Base-by-base conservation (phyloP, 768 basidiomycete species). In the Coprinellus aureogranulatus region DNA sequence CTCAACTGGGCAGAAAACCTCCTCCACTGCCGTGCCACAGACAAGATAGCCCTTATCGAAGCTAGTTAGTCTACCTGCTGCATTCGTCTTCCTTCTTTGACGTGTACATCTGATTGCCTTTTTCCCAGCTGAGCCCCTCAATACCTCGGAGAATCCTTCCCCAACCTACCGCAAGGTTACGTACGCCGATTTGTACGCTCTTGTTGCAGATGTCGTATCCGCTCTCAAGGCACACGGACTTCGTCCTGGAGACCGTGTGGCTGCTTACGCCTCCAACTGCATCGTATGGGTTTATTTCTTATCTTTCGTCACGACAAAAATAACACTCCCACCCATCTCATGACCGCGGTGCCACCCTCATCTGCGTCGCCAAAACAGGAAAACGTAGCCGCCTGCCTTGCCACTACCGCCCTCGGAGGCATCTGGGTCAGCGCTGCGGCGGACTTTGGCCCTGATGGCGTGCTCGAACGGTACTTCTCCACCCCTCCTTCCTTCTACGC, bases 1-100 rank as follows among this genome's bases (percentile, higher is more conserved):
- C 70, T 92, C 46, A 91, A 91, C 66, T 92, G 87, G 85, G 88
- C 90, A 22, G 89, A 92, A 74, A 91, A 92, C 65, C 87, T 91
- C 82, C 74, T 92, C 37, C 72, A 74, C 27, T 80, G 76, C 66
- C 82, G 86, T 59, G 81, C 82, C 39, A 67, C 74, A 27, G 72
- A 78, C 55, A 86, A 86, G 67, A 64, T 81, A 3, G 89, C 90
- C 1, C 75, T 92, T 59, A 78, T 91, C 50, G 84, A 89, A 77
- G 78, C 82, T 61, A 85, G 88, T 89, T 68, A 14, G 57, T 82
- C 84, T 34, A 53, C 62, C 54, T 60, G 60, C 59, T 57, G 61
- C 59, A 45, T 56, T 53, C 52, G 40, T 59, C 23, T 30, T 60
- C 61, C n/a, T n/a, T n/a, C n/a, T n/a, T 45, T 52, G 49, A 47